phyloP scores from a whole-genome alignment of 495 filamentous ascomycete genomes.

The Amniculicola lignicola region DNA sequence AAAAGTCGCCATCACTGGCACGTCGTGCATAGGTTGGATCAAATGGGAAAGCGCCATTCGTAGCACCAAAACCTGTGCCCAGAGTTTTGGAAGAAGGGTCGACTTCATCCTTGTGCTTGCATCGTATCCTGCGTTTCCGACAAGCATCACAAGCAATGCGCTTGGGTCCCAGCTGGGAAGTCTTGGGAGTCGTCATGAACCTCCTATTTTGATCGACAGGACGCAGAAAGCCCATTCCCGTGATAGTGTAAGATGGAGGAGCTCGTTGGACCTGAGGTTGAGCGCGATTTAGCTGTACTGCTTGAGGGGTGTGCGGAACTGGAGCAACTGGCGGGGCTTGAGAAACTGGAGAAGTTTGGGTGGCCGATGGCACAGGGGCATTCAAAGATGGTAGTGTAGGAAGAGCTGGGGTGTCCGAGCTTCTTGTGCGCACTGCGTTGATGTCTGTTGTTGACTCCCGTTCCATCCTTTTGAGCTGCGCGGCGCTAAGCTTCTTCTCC shows the following conservation, averaged over 20 bases:
- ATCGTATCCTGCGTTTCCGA: slow-evolving; percentile 44
- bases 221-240: slow-evolving; percentile 15
- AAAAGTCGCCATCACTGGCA: slow-evolving; percentile 7
- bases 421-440: too few relatives aligned
- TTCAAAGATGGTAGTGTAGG: neutral
- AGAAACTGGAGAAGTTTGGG: too few relatives aligned
- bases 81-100: too few relatives aligned
- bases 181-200: slow-evolving; percentile 41
- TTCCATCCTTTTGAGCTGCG: slow-evolving; percentile 39
- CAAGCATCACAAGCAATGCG: slow-evolving; percentile 48
- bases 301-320: neutral
- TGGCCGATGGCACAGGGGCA: slow-evolving; percentile 8
- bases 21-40: too few relatives aligned
- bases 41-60: too few relatives aligned
- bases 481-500: slow-evolving; percentile 41
- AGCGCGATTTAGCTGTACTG: neutral
- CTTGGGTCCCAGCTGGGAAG: slow-evolving; percentile 46
- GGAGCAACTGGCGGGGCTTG: neutral
- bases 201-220: slow-evolving; percentile 32
- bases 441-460: slow-evolving; percentile 32
- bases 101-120: slow-evolving; percentile 48
- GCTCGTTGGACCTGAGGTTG: slow-evolving; percentile 13
- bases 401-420: too few relatives aligned
- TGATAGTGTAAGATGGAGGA: too few relatives aligned
- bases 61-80: neutral